Conservation (phyloP, 495 filamentous ascomycete genomes). For the Xylaria acuta region DNA sequence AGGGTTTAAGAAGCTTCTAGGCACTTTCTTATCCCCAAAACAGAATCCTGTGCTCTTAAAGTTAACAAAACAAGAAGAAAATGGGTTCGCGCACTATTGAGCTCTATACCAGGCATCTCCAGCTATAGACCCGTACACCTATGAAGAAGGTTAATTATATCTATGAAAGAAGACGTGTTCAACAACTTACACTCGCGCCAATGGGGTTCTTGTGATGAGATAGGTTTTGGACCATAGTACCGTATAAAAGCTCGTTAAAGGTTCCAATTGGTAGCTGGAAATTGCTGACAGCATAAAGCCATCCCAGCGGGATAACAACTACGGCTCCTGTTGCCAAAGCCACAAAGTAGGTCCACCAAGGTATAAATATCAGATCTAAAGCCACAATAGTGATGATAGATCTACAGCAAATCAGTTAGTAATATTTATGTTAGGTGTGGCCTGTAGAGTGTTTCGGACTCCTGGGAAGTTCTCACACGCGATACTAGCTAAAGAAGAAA, state of each 20-base stretch:
- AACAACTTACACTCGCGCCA: constrained; percentile 51
- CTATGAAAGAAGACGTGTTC: neutral
- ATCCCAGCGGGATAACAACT: constrained; percentile 60
- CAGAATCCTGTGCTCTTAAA: neutral
- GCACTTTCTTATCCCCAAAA: neutral
- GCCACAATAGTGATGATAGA: constrained; percentile 55
- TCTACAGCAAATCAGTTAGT: neutral
- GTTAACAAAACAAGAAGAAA: neutral
- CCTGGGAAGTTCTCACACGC: neutral
- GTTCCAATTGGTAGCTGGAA: constrained; percentile 60
- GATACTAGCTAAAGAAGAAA: neutral
- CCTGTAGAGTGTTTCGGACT: neutral
- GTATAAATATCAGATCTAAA: constrained; percentile 59
- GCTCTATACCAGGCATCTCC: constrained; percentile 59
- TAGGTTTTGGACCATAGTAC: constrained; percentile 61
- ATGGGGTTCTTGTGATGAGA: constrained; percentile 55
- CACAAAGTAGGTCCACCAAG: constrained; percentile 63
- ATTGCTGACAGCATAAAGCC: constrained; percentile 63
- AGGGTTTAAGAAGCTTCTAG: neutral
- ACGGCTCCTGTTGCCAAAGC: constrained; percentile 56
- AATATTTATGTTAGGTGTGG: neutral
- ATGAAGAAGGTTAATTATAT: constrained; percentile 6
- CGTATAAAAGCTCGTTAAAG: constrained; percentile 64
- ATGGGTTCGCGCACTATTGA: constrained; percentile 47
- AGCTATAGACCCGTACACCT: constrained; percentile 59